phyloP scores from a whole-genome alignment of 495 filamentous ascomycete genomes.

The Penicillium pulvis region DNA sequence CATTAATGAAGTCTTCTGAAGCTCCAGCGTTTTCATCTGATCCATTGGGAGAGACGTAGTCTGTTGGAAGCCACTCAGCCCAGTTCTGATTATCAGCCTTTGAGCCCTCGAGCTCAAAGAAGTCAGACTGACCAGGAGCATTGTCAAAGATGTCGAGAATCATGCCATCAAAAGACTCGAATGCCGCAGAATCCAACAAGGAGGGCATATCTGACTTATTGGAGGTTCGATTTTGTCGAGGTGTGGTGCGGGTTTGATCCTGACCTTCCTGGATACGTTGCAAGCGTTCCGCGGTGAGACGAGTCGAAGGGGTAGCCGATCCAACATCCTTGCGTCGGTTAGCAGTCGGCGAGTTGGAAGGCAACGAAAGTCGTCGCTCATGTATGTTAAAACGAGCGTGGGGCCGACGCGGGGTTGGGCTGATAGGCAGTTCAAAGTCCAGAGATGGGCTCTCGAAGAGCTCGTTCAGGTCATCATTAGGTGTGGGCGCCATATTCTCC shows the following conservation, averaged over 20 bases:
- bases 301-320: conserved; percentile 31
- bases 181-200: conserved; percentile 26
- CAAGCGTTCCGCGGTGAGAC: conserved; percentile 38
- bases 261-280: conserved; percentile 40
- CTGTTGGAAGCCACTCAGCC: conserved; percentile 43
- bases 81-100: conserved; percentile 33
- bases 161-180: conserved; percentile 40
- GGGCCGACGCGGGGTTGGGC: conserved; percentile 59
- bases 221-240: conserved; percentile 29
- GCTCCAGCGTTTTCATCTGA: conserved; percentile 26
- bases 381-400: conserved; percentile 42
- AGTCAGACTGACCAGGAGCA: conserved; percentile 24
- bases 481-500: conserved; percentile 47
- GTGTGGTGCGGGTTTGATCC: conserved; percentile 20
- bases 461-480: conserved; percentile 53
- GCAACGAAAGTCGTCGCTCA: conserved; percentile 48
- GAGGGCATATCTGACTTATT: conserved; percentile 28
- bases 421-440: conserved; percentile 56
- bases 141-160: conserved; percentile 47
- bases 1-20: conserved; percentile 40
- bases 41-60: conserved; percentile 38
- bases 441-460: conserved; percentile 58
- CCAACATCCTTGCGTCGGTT: conserved; percentile 29
- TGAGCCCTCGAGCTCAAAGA: conserved; percentile 29
- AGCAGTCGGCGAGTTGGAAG: conserved; percentile 38